Conservation (phyloP, 768 basidiomycete species). For the Coprinopsis strossmayeri region DNA sequence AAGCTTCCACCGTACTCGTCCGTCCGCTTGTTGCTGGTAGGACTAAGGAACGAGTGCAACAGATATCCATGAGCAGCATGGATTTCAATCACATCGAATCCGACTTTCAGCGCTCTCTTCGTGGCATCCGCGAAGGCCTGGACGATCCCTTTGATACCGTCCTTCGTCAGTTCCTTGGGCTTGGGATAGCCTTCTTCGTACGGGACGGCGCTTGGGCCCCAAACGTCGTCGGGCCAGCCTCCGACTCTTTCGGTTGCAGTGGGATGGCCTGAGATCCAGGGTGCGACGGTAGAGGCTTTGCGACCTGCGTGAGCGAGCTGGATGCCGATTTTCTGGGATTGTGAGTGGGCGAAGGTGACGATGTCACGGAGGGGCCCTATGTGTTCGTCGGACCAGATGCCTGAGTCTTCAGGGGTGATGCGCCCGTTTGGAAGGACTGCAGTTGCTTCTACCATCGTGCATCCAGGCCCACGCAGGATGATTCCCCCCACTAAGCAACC, state of each 20-base stretch:
- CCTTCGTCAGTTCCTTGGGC: conserved; percentile 51
- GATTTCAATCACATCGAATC: conserved; percentile 54
- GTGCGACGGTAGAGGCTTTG: conserved; percentile 58
- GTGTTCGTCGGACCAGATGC: conserved; percentile 61
- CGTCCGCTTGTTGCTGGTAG: conserved; percentile 51
- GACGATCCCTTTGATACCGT: conserved; percentile 53
- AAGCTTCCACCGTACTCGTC: conserved; percentile 66
- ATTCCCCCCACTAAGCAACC: conserved; percentile 41
- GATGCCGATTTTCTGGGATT: conserved; percentile 62
- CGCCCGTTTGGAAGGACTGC: conserved; percentile 54
- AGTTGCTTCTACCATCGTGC: conserved; percentile 60
- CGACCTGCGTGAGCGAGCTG: conserved; percentile 78
- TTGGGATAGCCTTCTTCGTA: conserved; percentile 35
- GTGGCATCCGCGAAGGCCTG: conserved; percentile 48
- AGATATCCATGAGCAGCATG: conserved; percentile 62
- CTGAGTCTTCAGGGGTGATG: conserved; percentile 59
- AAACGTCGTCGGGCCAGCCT: conserved; percentile 50
- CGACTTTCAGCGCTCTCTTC: conserved; percentile 41
- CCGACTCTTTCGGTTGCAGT: conserved; percentile 29
- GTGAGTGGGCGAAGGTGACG: conserved; percentile 67
- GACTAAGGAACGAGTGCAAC: conserved; percentile 52
- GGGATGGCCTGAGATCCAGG: conserved; percentile 41
- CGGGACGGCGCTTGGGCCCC: conserved; percentile 48
- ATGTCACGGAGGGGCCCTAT: conserved; percentile 34
- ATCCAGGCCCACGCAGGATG: conserved; percentile 45